phyloP scores from a whole-genome alignment of 345 rosid species.

The Ceriops decandra region DNA sequence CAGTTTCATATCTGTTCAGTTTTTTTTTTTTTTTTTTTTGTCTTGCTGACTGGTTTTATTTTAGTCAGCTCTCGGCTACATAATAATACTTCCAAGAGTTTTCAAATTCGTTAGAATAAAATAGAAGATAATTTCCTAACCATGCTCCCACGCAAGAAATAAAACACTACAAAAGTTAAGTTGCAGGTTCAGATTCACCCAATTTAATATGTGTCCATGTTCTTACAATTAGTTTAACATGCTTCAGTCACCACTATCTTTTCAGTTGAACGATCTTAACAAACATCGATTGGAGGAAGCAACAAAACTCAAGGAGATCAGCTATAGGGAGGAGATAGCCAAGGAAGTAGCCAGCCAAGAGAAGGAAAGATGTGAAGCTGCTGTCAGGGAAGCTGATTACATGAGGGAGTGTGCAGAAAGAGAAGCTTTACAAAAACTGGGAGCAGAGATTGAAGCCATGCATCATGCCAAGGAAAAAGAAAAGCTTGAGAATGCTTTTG shows the following conservation, averaged over 20 bases:
- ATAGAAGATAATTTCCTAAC: too few species aligned
- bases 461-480: constrained; percentile 64
- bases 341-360: constrained; percentile 52
- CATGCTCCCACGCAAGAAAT: too few species aligned
- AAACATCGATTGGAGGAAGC: constrained; percentile 52
- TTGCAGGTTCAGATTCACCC: too few species aligned
- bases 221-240: constrained; percentile 3
- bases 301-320: constrained; percentile 48
- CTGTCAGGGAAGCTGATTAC: constrained; percentile 47
- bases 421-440: constrained; percentile 53
- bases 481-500: constrained; percentile 57
- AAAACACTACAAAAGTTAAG: too few species aligned
- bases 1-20: too few species aligned
- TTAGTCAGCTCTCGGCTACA: too few species aligned
- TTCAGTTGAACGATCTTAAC: constrained; percentile 48
- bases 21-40: too few species aligned
- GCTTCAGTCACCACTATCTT: constrained; percentile 1
- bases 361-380: constrained; percentile 56
- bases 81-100: too few species aligned
- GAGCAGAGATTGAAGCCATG: constrained; percentile 54
- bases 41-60: too few species aligned
- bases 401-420: constrained; percentile 39
- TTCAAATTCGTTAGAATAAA: too few species aligned
- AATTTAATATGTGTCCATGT: not conserved
- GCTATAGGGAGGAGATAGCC: constrained; percentile 49